Evolutionary conservation across 768 basidiomycete genomes (phyloP).

Genomic region (Suillus luteus): DNA sequence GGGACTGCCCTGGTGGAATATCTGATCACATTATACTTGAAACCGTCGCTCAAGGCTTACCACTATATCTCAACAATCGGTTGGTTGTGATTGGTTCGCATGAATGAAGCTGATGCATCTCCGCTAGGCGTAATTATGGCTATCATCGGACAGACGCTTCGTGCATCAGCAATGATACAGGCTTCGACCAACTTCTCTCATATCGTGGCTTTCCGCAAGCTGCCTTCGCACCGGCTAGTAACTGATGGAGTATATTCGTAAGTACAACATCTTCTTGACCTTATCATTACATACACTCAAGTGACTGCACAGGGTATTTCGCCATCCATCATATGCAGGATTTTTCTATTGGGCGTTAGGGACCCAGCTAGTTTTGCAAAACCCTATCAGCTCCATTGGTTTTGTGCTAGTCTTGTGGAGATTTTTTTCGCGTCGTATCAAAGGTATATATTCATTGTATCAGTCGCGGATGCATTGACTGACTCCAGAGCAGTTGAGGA

Average conservation of each 20-base stretch:
- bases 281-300: constrained; percentile 13
- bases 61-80: constrained; percentile 63
- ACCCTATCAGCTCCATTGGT: constrained; percentile 68
- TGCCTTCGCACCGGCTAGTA: constrained; percentile 74
- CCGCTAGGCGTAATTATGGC: constrained; percentile 63
- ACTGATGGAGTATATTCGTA: constrained; percentile 89
- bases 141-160: constrained; percentile 70
- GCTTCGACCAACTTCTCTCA: constrained; percentile 95
- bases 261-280: constrained; percentile 30
- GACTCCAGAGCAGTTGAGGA: constrained; percentile 69
- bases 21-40: constrained; percentile 65
- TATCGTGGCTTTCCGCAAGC: constrained; percentile 75
- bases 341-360: constrained; percentile 99
- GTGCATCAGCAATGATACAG: constrained; percentile 95
- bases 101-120: constrained; percentile 8
- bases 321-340: constrained; percentile 96
- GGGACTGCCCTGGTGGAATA: constrained; percentile 79
- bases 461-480: constrained; percentile 4
- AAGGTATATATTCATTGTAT: constrained; percentile 47
- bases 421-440: constrained; percentile 84
- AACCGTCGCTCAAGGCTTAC: constrained; percentile 61
- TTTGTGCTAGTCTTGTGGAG: constrained; percentile 75
- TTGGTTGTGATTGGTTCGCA: constrained; percentile 31
- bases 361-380: constrained; percentile 90
- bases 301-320: constrained; percentile 60